phyloP scores from a whole-genome alignment of 2,329 filamentous ascomycete genomes.

The Didymella glomerata region DNA sequence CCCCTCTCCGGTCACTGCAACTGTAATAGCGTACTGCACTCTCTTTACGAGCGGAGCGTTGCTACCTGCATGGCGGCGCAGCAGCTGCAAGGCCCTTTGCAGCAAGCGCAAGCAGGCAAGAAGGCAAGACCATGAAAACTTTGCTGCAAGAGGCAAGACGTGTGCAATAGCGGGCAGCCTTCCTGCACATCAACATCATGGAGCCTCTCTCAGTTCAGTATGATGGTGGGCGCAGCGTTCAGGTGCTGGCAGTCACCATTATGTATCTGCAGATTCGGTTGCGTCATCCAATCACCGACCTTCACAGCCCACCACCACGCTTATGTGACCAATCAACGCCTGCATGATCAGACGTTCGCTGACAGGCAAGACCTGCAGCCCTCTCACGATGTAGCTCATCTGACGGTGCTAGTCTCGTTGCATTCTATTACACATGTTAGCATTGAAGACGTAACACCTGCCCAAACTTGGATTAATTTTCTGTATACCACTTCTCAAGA shows the following conservation, averaged over 20 bases:
- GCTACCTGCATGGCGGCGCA: conserved; percentile 1
- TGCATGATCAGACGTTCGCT: conserved; percentile 1
- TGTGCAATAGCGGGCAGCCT: neutral
- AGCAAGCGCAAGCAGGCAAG: neutral
- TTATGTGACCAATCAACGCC: neutral
- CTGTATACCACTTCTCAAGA: too few species aligned
- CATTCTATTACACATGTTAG: neutral
- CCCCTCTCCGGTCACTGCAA: neutral
- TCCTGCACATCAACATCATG: neutral
- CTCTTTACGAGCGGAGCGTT: neutral
- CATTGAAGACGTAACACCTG: neutral
- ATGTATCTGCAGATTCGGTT: neutral
- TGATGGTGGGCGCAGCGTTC: neutral
- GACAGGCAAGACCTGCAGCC: neutral
- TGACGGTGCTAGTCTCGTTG: neutral
- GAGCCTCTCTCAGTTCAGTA: neutral
- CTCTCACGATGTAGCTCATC: neutral
- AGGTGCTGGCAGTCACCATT: neutral
- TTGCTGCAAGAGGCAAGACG: neutral
- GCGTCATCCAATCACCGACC: neutral
- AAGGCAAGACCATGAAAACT: neutral
- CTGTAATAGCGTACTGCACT: neutral
- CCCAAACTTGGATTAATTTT: neutral
- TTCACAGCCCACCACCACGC: neutral
- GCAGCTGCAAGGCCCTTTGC: neutral